Evolutionary conservation across 768 basidiomycete species (phyloP).

Genomic region (Saitozyma podzolica): DNA sequence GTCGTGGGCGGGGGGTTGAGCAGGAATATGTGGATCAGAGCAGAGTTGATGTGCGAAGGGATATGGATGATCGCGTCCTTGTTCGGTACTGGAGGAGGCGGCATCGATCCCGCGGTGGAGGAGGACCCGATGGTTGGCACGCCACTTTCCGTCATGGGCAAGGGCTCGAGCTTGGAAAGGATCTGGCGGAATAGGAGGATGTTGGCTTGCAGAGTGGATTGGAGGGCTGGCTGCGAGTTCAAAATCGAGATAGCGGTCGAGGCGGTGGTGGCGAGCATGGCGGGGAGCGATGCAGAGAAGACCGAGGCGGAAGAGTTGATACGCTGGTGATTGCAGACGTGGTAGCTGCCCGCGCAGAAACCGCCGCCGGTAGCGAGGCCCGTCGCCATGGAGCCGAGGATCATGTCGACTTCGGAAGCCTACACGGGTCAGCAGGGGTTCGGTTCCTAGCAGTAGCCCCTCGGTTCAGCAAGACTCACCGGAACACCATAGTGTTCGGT

Average conservation of each 20-base stretch:
- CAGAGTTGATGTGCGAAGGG: constrained; percentile 80
- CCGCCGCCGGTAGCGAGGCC: constrained; percentile 83
- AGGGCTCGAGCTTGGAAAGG: constrained; percentile 70
- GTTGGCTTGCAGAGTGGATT: constrained; percentile 78
- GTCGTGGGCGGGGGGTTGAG: constrained; percentile 47
- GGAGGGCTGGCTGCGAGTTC: constrained; percentile 70
- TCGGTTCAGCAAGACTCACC: constrained; percentile 57
- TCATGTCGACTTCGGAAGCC: constrained; percentile 89
- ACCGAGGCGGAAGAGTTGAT: constrained; percentile 95
- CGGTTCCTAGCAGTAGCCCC: not conserved
- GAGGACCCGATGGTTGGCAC: constrained; percentile 1
- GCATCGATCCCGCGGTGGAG: not conserved
- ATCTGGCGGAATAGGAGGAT: constrained; percentile 71
- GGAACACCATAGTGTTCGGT: constrained; percentile 94
- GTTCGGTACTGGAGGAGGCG: constrained; percentile 12
- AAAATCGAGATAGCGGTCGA: constrained; percentile 83
- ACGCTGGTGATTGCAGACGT: constrained; percentile 88
- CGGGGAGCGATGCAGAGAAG: constrained; percentile 92
- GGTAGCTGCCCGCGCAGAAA: constrained; percentile 85
- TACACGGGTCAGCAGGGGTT: constrained; percentile 46
- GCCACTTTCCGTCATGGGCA: constrained; percentile 10
- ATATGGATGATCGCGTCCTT: constrained; percentile 66
- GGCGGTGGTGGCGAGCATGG: constrained; percentile 80
- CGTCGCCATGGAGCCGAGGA: constrained; percentile 85
- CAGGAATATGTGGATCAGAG: constrained; percentile 81